phyloP scores from a whole-genome alignment of 768 basidiomycete genomes.

The Serpula lacrymans region DNA sequence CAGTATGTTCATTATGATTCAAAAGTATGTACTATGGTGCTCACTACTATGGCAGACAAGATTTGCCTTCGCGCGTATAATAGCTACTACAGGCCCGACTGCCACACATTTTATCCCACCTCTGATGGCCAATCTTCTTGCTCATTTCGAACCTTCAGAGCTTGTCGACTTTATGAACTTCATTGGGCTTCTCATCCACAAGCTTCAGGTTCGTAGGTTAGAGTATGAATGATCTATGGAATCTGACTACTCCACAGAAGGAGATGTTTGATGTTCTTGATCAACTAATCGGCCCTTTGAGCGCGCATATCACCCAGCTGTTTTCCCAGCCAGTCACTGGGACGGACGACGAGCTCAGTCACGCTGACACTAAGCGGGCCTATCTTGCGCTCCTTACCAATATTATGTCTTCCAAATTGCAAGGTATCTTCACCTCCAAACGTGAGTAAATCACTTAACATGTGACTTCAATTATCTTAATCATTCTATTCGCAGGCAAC shows the following conservation, averaged over 20 bases:
- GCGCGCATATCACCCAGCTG: conserved; percentile 73
- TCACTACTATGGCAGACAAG: conserved; percentile 58
- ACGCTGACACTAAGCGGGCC: conserved; percentile 81
- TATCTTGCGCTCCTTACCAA: conserved; percentile 81
- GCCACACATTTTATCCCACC: conserved; percentile 86
- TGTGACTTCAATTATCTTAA: conserved; percentile 1
- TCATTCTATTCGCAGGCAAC: conserved; percentile 46
- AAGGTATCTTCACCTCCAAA: conserved; percentile 82
- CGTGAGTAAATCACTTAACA: conserved; percentile 46
- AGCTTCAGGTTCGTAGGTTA: conserved; percentile 64
- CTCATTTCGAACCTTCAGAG: conserved; percentile 89
- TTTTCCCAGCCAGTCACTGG: conserved; percentile 80
- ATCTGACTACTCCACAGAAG: conserved; percentile 50
- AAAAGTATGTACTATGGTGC: conserved; percentile 3
- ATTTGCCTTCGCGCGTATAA: conserved; percentile 88
- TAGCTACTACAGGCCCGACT: conserved; percentile 83
- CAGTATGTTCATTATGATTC: conserved; percentile 51
- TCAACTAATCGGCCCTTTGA: conserved; percentile 84
- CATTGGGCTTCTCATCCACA: conserved; percentile 86
- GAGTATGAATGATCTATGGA: not conserved
- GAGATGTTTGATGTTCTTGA: conserved; percentile 89
- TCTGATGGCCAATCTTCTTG: conserved; percentile 86
- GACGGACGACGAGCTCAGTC: conserved; percentile 81
- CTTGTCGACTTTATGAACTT: conserved; percentile 95
- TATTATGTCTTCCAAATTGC: conserved; percentile 77